Evolutionary conservation across 2,329 filamentous ascomycete genomes (phyloP).

Genomic region (Microdochium trichocladiopsis): DNA sequence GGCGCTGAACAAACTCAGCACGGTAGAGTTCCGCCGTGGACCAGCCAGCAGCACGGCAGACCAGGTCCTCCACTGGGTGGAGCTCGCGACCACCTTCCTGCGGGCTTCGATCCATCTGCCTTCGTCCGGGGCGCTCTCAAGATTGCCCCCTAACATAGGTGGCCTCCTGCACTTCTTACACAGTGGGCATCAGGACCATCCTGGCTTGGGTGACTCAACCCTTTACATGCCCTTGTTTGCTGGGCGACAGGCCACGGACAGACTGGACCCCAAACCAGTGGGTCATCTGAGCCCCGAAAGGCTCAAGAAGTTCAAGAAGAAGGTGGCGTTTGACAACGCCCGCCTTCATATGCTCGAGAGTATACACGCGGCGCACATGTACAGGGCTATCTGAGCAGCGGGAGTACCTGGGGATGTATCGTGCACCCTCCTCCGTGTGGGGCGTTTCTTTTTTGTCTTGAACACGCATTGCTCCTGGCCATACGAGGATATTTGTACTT

Average conservation of each 20-base stretch:
- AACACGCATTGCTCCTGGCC: no score
- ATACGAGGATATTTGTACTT: no score
- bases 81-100: constrained; percentile 1
- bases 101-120: neutral
- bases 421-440: no score
- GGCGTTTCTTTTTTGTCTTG: no score
- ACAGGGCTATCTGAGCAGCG: no score
- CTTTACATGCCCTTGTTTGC: neutral
- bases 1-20: constrained; percentile 2
- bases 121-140: neutral
- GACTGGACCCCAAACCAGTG: neutral
- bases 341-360: no score
- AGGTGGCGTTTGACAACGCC: no score
- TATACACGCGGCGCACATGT: no score
- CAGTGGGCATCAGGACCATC: no score
- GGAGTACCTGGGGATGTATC: no score
- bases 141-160: neutral
- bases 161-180: neutral
- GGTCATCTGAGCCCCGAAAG: neutral
- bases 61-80: constrained; percentile 1
- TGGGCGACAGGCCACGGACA: neutral
- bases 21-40: constrained; percentile 2
- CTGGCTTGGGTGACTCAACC: neutral
- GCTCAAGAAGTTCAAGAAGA: neutral
- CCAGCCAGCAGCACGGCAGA: neutral